A percentile compares a stretch with the other conserved stretches of the same genome.
Conservation (phyloP, 805 yeast species). For the Suhomyces prunicola region DNA sequence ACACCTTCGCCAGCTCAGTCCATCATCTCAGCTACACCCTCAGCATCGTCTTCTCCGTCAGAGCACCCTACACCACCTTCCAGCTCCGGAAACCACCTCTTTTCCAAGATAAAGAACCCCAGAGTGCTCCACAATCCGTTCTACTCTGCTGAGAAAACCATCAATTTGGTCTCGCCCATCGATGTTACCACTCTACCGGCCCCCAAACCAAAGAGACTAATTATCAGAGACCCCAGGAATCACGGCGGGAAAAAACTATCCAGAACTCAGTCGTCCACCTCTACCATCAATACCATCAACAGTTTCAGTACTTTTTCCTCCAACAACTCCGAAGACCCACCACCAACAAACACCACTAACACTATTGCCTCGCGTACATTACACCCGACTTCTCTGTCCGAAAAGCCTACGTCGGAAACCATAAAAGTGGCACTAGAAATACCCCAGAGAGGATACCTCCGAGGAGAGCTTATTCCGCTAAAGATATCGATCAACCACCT, state of each 20-base stretch:
- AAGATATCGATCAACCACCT: slow-evolving; percentile 65
- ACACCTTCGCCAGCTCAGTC: not conserved
- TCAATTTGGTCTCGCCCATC: slow-evolving; percentile 67
- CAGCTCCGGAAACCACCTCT: not conserved
- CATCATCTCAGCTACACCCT: not conserved
- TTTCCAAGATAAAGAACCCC: slow-evolving; percentile 3
- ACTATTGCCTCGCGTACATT: too few relatives aligned
- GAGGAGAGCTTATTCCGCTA: slow-evolving; percentile 79
- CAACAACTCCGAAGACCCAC: slow-evolving; percentile 24
- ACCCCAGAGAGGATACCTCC: slow-evolving; percentile 64
- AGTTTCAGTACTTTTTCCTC: slow-evolving; percentile 32
- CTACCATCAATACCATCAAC: slow-evolving; percentile 27
- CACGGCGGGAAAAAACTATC: slow-evolving; percentile 19
- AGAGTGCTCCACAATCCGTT: slow-evolving; percentile 4
- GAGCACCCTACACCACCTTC: not conserved
- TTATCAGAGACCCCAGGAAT: slow-evolving; percentile 51
- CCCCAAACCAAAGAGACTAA: slow-evolving; percentile 63
- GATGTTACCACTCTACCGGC: slow-evolving; percentile 66
- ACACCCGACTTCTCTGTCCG: too few relatives aligned
- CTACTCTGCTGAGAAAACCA: slow-evolving; percentile 41
- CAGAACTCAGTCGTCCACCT: slow-evolving; percentile 34
- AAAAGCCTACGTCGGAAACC: slow-evolving; percentile 18
- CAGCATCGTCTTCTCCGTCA: not conserved
- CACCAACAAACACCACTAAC: too few relatives aligned
- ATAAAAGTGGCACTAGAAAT: slow-evolving; percentile 37